Evolutionary conservation across 2,329 filamentous ascomycete genomes (phyloP).

Genomic region (Penicillium griseofulvum): DNA sequence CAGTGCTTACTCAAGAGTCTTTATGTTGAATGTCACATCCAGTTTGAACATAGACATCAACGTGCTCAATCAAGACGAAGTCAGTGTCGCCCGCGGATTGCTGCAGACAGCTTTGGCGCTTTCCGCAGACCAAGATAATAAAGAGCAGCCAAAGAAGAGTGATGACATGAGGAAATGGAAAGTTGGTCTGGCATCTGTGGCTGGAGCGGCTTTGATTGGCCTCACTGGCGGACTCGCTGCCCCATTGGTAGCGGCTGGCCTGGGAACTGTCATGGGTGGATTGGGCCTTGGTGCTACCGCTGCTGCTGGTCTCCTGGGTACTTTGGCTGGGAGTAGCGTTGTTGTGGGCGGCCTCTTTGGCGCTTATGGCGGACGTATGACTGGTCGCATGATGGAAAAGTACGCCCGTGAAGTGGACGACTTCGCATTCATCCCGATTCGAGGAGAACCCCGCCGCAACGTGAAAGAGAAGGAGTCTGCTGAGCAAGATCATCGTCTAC

Average conservation of each 20-base stretch:
- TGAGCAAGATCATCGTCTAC: constrained; percentile 62
- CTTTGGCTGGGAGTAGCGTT: constrained; percentile 74
- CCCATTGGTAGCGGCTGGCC: constrained; percentile 71
- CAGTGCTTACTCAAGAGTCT: constrained; percentile 67
- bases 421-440: constrained; percentile 78
- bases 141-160: constrained; percentile 67
- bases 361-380: constrained; percentile 82
- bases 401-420: constrained; percentile 84
- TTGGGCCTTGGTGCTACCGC: constrained; percentile 70
- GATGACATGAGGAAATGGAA: constrained; percentile 69
- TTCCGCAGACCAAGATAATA: constrained; percentile 72
- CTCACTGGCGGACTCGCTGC: constrained; percentile 76
- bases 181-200: constrained; percentile 82
- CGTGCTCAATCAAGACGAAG: constrained; percentile 68
- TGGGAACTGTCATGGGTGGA: constrained; percentile 76
- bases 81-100: constrained; percentile 70
- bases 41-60: constrained; percentile 67
- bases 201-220: constrained; percentile 82
- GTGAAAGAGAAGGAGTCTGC: constrained; percentile 42
- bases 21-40: constrained; percentile 68
- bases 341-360: constrained; percentile 85
- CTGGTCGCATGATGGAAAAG: constrained; percentile 81
- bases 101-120: constrained; percentile 74
- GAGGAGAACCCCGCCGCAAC: constrained; percentile 49
- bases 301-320: constrained; percentile 75